phyloP scores from a whole-genome alignment of 208 protist genomes.

The Leishmania amazonensis region DNA sequence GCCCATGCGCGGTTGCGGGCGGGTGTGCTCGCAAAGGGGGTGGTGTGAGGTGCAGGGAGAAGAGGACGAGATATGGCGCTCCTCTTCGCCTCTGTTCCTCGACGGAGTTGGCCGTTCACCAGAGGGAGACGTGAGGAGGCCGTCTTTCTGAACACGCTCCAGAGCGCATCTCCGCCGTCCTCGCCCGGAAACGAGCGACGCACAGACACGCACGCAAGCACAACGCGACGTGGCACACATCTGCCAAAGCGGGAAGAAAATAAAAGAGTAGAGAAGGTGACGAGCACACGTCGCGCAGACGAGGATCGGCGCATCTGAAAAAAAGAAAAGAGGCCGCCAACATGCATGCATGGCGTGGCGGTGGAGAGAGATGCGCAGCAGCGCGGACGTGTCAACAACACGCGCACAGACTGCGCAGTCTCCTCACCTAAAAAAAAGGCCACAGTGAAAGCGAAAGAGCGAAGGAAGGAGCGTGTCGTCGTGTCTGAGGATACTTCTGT shows the following conservation, averaged over 20 bases:
- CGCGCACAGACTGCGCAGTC: neutral
- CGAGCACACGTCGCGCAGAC: neutral
- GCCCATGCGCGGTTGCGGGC: neutral
- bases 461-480: neutral
- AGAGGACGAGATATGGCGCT: neutral
- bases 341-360: slow-evolving; percentile 9
- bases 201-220: neutral
- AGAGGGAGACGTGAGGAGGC: neutral
- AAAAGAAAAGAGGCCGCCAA: slow-evolving; percentile 17
- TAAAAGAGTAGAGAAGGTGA: neutral
- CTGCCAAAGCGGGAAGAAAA: neutral
- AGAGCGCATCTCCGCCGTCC: neutral
- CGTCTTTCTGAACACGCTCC: neutral
- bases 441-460: neutral
- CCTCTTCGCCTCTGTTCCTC: neutral
- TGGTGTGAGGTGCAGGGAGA: too few species aligned
- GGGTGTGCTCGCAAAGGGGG: neutral
- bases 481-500: too few species aligned
- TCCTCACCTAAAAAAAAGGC: neutral
- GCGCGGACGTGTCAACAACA: neutral
- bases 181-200: neutral
- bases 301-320: neutral
- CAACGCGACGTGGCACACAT: neutral
- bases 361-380: neutral
- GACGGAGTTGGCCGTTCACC: neutral